These are phyloP conservation scores for Pinus albicaulis DNA, from an alignment of 75 land plant genomes.

Conservation along the genomic window DNA sequence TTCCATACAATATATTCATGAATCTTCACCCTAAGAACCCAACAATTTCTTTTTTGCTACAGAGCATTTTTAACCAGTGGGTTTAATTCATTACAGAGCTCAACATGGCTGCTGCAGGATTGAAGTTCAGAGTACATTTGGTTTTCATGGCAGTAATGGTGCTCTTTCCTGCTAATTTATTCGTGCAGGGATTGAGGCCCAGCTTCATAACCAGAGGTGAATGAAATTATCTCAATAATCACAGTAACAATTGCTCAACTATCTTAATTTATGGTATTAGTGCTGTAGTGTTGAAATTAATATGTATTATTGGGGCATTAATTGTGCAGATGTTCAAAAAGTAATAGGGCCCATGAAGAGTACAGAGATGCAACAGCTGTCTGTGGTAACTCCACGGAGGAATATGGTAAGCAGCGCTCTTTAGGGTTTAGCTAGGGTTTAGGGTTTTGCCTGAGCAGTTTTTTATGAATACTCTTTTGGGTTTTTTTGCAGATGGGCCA, in stretches of 20 bases:
- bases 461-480: background rate
- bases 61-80: too few species aligned
- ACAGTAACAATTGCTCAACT: background rate
- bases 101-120: too few species aligned
- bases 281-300: background rate
- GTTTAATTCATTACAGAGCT: too few species aligned
- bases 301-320: background rate
- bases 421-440: background rate
- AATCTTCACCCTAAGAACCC: too few species aligned
- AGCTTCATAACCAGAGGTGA: background rate
- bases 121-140: too few species aligned
- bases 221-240: background rate
- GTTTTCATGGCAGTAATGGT: too few species aligned
- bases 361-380: conserved; percentile 3
- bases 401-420: background rate
- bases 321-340: background rate
- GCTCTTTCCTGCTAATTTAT: too few species aligned
- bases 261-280: background rate
- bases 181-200: background rate
- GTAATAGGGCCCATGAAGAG: background rate
- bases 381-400: background rate
- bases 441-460: background rate
- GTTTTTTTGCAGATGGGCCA: background rate
- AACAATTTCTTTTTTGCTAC: too few species aligned
- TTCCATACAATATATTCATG: too few species aligned